Percentiles rank a stretch among this genome's conserved stretches.
phyloP scores from a whole-genome alignment of 257 asterid genomes.

The Ligustrum vulgare region DNA sequence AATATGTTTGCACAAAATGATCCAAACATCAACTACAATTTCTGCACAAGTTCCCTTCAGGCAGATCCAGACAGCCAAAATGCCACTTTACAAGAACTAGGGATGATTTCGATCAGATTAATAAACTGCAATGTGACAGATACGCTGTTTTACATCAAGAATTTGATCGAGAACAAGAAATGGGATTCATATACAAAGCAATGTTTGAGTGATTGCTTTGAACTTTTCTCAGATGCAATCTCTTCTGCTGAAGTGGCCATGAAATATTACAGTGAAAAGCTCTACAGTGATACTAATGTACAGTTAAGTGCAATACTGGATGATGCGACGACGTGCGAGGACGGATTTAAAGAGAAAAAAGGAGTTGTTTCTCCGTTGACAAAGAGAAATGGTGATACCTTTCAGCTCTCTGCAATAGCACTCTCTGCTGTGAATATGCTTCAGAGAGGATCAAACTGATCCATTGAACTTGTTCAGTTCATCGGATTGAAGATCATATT shows the following conservation, averaged over 20 bases:
- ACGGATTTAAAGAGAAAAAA: constrained; percentile 48
- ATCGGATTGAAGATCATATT: background rate
- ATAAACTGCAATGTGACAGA: constrained; percentile 65
- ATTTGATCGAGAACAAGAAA: constrained; percentile 31
- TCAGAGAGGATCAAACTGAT: constrained; percentile 27
- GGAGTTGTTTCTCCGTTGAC: constrained; percentile 57
- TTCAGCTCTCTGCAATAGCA: constrained; percentile 54
- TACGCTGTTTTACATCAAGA: constrained; percentile 52
- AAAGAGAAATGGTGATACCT: constrained; percentile 42
- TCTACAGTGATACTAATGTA: constrained; percentile 48
- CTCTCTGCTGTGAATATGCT: constrained; percentile 46
- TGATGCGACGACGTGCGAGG: constrained; percentile 63
- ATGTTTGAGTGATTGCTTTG: constrained; percentile 54
- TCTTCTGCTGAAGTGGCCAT: constrained; percentile 46
- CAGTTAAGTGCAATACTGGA: constrained; percentile 51
- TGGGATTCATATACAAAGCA: constrained; percentile 29
- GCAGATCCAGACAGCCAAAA: constrained; percentile 72
- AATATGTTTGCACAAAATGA: constrained; percentile 29
- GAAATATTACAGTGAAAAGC: constrained; percentile 33
- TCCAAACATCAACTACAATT: constrained; percentile 55
- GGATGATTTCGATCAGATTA: constrained; percentile 54
- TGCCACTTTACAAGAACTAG: constrained; percentile 58
- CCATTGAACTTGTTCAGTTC: background rate
- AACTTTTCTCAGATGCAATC: constrained; percentile 55
- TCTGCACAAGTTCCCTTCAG: constrained; percentile 69